Evolutionary conservation across 2,329 filamentous ascomycete species (phyloP).

Genomic region (Pseudocercospora cruenta): DNA sequence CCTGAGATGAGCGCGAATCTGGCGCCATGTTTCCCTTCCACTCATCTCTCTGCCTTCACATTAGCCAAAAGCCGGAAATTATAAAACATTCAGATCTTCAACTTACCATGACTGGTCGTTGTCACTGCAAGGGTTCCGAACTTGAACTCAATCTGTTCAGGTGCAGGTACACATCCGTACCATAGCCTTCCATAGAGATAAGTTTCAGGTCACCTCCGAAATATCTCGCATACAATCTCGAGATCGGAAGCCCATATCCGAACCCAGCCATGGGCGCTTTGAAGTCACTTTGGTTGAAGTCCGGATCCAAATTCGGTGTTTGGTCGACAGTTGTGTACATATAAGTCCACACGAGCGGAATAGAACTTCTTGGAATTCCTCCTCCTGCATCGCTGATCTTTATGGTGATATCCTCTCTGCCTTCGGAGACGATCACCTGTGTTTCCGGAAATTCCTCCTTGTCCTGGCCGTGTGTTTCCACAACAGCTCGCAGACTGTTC

Average conservation of each 20-base stretch:
- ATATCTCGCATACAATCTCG: conserved; percentile 89
- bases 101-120: conserved; percentile 83
- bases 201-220: conserved; percentile 96
- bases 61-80: conserved; percentile 39
- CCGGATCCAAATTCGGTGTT: conserved; percentile 90
- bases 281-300: conserved; percentile 99
- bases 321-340: conserved; percentile 99
- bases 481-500: conserved; percentile 94
- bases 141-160: conserved; percentile 93
- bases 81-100: conserved; percentile 42
- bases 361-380: conserved; percentile 88
- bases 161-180: conserved; percentile 97
- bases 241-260: conserved; percentile 96
- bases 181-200: conserved; percentile 99
- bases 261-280: conserved; percentile 99
- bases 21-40: conserved; percentile 40
- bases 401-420: conserved; percentile 98
- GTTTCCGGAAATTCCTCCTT: conserved; percentile 96
- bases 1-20: conserved; percentile 45
- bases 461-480: conserved; percentile 91
- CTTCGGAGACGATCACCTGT: conserved; percentile 96
- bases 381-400: conserved; percentile 97
- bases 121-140: conserved; percentile 94
- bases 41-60: conserved; percentile 69
- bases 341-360: conserved; percentile 99